These are phyloP conservation scores for Aurifilum marmelostoma DNA, from an alignment of 2,329 filamentous ascomycete genomes.

Conservation along the genomic window DNA sequence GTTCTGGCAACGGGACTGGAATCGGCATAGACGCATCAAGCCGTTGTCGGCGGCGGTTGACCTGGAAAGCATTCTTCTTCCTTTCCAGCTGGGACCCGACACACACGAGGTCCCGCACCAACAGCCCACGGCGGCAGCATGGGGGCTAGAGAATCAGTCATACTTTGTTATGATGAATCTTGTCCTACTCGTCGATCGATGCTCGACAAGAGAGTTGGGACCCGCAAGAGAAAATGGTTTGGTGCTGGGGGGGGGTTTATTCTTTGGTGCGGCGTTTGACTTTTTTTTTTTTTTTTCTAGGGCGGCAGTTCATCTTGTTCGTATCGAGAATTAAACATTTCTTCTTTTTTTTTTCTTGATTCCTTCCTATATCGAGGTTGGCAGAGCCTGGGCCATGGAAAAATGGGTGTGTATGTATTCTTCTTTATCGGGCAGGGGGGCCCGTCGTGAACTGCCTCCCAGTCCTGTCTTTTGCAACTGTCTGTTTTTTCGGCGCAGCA, in stretches of 20 bases:
- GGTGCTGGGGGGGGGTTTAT: neutral
- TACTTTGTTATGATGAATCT: neutral
- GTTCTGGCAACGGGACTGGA: neutral
- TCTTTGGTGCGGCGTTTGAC: neutral
- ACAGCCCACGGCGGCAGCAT: neutral
- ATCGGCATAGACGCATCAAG: neutral
- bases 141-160: conserved; percentile 6
- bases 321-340: neutral
- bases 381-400: too few species aligned
- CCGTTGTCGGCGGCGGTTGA: neutral
- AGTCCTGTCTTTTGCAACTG: too few species aligned
- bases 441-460: too few species aligned
- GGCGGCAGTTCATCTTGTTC: neutral
- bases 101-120: too few species aligned
- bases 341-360: neutral
- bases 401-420: too few species aligned
- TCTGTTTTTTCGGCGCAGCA: too few species aligned
- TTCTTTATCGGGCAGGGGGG: too few species aligned
- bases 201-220: neutral
- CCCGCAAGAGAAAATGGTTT: neutral
- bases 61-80: too few species aligned
- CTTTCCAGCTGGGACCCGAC: too few species aligned
- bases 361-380: too few species aligned
- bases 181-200: neutral
- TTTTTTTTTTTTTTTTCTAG: too few species aligned